Evolutionary conservation across 495 filamentous ascomycete genomes (phyloP).

Genomic region (Margaritispora aquatica): DNA sequence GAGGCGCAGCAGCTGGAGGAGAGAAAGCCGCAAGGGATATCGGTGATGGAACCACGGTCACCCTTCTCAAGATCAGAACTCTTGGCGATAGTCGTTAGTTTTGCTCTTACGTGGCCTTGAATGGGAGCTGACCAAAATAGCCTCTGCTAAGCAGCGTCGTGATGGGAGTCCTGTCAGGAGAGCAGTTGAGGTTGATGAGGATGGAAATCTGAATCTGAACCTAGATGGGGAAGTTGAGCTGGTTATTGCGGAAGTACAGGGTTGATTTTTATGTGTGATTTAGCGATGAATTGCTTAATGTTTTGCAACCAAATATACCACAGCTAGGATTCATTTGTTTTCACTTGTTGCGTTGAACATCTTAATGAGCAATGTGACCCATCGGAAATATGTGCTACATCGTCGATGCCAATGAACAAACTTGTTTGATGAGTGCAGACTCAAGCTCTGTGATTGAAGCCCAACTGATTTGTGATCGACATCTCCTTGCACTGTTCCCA

Average conservation of each 20-base stretch:
- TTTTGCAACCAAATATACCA: background rate
- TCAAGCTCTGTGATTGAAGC: no score
- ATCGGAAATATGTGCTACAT: background rate
- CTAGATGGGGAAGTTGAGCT: background rate
- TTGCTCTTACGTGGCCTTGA: background rate
- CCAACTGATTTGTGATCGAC: no score
- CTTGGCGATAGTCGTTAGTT: background rate
- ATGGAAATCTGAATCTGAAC: background rate
- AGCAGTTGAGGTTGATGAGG: background rate
- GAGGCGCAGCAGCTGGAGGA: no score
- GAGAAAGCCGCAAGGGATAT: background rate
- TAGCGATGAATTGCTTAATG: background rate
- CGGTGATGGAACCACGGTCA: background rate
- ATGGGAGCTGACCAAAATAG: background rate
- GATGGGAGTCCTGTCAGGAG: background rate
- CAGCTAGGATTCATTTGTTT: background rate
- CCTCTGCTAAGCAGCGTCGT: background rate
- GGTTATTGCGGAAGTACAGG: background rate
- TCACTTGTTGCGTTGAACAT: background rate
- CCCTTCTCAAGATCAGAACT: constrained; percentile 1
- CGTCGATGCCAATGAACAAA: background rate
- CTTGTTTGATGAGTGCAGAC: background rate
- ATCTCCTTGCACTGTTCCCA: no score
- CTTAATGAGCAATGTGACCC: no score
- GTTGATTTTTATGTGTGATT: background rate